Base-by-base conservation (phyloP, 1,284 basidiomycete species). In the Fomitopsis betulina region DNA sequence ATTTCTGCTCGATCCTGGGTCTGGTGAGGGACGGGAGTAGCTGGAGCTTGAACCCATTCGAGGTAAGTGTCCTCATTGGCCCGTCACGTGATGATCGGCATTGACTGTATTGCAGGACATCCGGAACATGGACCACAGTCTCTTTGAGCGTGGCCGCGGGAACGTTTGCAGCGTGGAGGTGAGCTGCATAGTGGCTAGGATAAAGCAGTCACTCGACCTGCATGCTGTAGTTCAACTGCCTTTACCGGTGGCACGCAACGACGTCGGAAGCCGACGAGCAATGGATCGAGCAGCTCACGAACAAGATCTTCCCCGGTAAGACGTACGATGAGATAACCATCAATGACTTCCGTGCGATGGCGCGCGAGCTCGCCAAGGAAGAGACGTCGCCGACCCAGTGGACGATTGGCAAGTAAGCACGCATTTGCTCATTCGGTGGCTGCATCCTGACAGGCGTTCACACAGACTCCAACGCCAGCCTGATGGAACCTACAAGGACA, bases 201-300 rank as follows among this genome's bases (percentile, higher is more conserved):
- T 23, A 32, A 49, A 19, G 12, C 39, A 7, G 25, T 17, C n/a
- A 10, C 49, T 56, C 2, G 54, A 25, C 25, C 12, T 13, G 13
- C 21, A 13, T 30, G 33, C 10, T 59, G 0, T 58, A 91, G 86
- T 93, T 93, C 78, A 92, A 93, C 68, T 86, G 87, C 62, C 72
- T 93, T 55, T 93, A 93, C 72, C 82, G 89, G 19, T 92, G 89
- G 91, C 91, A 93, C 57, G 83, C 89, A 1, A 89, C 89, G 0
- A 86, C 86, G 0, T 89, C 86, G 39, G 66, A 70, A 21, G 77
- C 80, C 57, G 91, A 93, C 59, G 89, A 89, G 65, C 65, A 84
- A 59, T 93, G 89, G 89, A 80, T 85, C 3, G 66, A 73, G 45
- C 33, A 68, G 30, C 69, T 82, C 10, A 83, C 87, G 61, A 61